Evolutionary conservation across 2,329 filamentous ascomycete species (phyloP).

Genomic region (Periconia macrospinosa): DNA sequence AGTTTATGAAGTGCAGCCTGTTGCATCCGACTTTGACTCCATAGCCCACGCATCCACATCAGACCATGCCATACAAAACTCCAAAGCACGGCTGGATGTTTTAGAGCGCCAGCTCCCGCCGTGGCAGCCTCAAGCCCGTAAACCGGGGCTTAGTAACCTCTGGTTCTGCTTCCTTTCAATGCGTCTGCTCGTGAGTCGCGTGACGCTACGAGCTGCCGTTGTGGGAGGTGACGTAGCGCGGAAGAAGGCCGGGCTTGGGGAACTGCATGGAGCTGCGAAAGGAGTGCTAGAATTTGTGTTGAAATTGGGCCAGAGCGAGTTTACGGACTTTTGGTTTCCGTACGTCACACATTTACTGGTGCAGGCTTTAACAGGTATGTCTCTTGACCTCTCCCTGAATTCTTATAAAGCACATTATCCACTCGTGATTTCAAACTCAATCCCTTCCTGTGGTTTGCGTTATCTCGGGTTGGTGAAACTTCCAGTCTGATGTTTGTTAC

Average conservation of each 20-base stretch:
- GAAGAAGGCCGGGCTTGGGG: slow-evolving; percentile 41
- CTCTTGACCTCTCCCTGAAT: background rate
- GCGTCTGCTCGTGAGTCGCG: slow-evolving; percentile 42
- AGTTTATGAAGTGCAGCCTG: slow-evolving; percentile 39
- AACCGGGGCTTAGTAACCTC: slow-evolving; percentile 40
- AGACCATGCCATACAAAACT: background rate
- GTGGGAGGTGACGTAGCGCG: slow-evolving; percentile 25
- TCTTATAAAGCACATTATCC: background rate
- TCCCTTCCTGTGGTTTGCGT: background rate
- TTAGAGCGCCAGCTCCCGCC: slow-evolving; percentile 39
- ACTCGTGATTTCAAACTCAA: background rate
- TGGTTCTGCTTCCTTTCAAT: slow-evolving; percentile 46
- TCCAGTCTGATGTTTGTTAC: too few relatives aligned
- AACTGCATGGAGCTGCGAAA: slow-evolving; percentile 53
- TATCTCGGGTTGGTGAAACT: background rate
- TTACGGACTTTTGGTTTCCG: slow-evolving; percentile 56
- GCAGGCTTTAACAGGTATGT: slow-evolving; percentile 50
- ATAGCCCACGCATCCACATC: background rate
- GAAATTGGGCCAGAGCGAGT: slow-evolving; percentile 50
- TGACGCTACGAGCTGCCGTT: slow-evolving; percentile 36
- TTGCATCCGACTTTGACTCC: background rate
- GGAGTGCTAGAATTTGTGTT: slow-evolving; percentile 55
- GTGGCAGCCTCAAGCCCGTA: slow-evolving; percentile 32
- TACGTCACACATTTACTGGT: slow-evolving; percentile 55
- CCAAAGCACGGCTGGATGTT: slow-evolving; percentile 34